Conservation (phyloP, 257 asterid genomes). For the Salvia splendens region DNA sequence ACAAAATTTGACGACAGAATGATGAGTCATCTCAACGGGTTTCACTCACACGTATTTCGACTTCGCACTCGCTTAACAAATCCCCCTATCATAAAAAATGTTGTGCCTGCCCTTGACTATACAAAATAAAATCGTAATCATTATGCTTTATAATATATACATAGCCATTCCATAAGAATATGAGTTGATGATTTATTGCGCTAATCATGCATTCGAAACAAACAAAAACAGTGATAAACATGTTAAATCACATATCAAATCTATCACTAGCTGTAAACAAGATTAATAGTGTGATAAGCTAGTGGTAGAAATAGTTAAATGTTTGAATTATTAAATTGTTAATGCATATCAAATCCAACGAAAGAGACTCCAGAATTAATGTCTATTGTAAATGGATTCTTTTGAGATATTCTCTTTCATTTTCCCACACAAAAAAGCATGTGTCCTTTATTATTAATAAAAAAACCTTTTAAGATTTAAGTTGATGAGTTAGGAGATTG, state of each 20-base stretch:
- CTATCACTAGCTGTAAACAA: constrained; percentile 2
- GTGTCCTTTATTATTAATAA: constrained; percentile 29
- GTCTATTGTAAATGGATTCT: constrained; percentile 16
- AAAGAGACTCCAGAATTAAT: neutral
- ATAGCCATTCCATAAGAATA: neutral
- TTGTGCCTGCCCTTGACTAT: no score
- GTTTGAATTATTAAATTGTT: constrained; percentile 25
- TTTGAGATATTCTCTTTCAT: constrained; percentile 5
- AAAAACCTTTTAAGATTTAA: neutral
- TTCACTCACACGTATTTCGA: no score
- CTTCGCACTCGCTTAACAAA: no score
- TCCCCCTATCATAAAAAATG: no score
- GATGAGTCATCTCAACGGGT: no score
- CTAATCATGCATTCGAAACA: constrained; percentile 20
- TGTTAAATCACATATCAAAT: constrained; percentile 23
- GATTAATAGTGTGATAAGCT: neutral
- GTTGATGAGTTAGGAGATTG: neutral
- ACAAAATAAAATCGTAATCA: no score
- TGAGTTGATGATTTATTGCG: constrained; percentile 23
- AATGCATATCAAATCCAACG: neutral
- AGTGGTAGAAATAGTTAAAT: constrained; percentile 19
- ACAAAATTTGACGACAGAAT: no score
- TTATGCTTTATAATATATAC: neutral
- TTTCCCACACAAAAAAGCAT: constrained; percentile 25
- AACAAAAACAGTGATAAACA: constrained; percentile 25